Base-by-base conservation (phyloP, 1,139 yeast species). In the Blastobotrys ciferrii region DNA sequence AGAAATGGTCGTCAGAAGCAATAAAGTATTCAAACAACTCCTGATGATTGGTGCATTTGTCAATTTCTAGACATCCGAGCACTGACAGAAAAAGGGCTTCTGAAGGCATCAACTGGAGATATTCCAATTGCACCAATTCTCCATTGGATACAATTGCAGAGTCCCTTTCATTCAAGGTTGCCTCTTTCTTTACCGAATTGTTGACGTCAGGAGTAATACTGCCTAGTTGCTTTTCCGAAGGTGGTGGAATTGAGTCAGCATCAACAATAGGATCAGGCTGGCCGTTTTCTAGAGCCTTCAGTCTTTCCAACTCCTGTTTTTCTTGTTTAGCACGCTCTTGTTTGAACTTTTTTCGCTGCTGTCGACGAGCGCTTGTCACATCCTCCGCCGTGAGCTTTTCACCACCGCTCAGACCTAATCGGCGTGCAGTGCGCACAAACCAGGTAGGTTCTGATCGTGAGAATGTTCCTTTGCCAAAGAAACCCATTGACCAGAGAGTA, bases 371-470 rank as follows among this genome's bases (percentile, higher is more conserved):
- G 43, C 76, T 76, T 1, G 97, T 91, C 28, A 89, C 68, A 56
- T 87, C 95, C 67, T 92, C 98, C 47, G 83, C 74, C 49, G 68
- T 53, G 7, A 58, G 49, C 15, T 58, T 55, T 7, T 65, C 68
- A 15, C 68, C 70, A 2, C 66, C 65, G 28, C 72, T 71, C 11
- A 71, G 62, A 11, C 73, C 75, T 13, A 75, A 67, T 46, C 84
- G 72, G 44, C 85, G 70, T 28, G 75, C 70, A 1, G 87, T 81
- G 48, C 98, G 75, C 12, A 73, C 73, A 42, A 65, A 68, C 98
- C 98, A 92, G 0, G 96, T 81, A 0, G 98, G 96, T 60, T 92
- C 97, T 51, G 95, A 85, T 56, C 99, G 73, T 32, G 96, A 86
- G 45, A 89, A 70, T 3, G 80, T 76, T 2, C 98, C 99, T 60